Base-by-base conservation (phyloP, 1,284 basidiomycete species). In the Rhodotorula sp. region DNA sequence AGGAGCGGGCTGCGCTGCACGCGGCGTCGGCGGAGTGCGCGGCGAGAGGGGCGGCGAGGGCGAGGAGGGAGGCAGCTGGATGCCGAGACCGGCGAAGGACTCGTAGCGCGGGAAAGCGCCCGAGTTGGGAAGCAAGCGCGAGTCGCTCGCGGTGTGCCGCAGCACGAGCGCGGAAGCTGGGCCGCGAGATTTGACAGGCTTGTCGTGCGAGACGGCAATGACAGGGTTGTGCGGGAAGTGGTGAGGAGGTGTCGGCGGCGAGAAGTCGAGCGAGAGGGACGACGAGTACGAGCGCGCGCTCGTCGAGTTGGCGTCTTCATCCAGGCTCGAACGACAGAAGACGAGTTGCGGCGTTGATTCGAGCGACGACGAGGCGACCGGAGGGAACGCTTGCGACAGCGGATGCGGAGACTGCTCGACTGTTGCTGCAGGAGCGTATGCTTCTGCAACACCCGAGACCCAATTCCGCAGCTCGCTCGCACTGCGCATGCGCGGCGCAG, bases 201-300 rank as follows among this genome's bases (percentile, higher is more conserved):
- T 34, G 7, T 54, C 53, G 27, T 13, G 25, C 16, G 53, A 54
- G 16, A 54, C 34, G 27, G 53, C 25, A 10, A 54, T 54, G 4
- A 27, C 34, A 17, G 53, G 53, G 53, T 27, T 25, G 17, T 12
- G n/a, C n/a, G 54, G 52, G n/a, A 56, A 48, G 1, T 14, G 27
- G 49, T 49, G 60, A 16, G 50, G 49, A 49, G 67, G 63, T n/a
- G 49, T 62, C 41, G 56, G 67, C 42, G 52, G 59, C 12, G 63
- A 52, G 23, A 23, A 48, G 46, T 34, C 58, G 62, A 58, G 44
- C 42, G 56, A 69, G 41, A 69, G 52, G 13, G 67, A 68, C 5
- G 67, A 68, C n/a, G 67, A 68, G 45, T 68, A 68, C 19, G 67
- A 68, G 8, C 62, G 62, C 9, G 44, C 44, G 25, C 52, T 55